phyloP scores from a whole-genome alignment of 2,329 filamentous ascomycete genomes.

The Catunica adiposa region DNA sequence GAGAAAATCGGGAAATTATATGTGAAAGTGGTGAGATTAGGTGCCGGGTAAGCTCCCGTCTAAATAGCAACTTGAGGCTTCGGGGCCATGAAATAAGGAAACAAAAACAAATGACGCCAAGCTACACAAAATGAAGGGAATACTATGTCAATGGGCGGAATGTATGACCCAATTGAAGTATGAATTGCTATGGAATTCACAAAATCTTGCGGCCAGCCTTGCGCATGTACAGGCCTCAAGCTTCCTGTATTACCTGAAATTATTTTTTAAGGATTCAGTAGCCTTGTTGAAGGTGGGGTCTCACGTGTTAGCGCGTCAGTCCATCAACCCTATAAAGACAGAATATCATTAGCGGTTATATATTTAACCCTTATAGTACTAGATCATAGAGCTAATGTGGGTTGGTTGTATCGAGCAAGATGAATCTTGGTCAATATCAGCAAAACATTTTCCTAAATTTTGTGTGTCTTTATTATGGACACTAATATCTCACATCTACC shows the following conservation, averaged over 20 bases:
- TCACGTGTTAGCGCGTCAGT: slow-evolving; percentile 12
- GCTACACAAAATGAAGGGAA: background rate
- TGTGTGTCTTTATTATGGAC: too few relatives aligned
- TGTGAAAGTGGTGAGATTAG: slow-evolving; percentile 1
- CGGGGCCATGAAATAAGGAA: slow-evolving; percentile 11
- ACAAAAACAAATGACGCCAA: background rate
- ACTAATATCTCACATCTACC: too few relatives aligned
- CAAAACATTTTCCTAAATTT: too few relatives aligned
- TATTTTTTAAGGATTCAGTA: slow-evolving; percentile 13
- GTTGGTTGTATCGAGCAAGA: too few relatives aligned
- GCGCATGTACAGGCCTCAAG: slow-evolving; percentile 10
- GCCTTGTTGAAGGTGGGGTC: slow-evolving; percentile 10
- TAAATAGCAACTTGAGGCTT: slow-evolving; percentile 2
- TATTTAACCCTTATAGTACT: too few relatives aligned
- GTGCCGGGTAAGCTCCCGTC: slow-evolving; percentile 11
- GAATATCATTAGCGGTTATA: too few relatives aligned
- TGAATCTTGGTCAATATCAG: too few relatives aligned
- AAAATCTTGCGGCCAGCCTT: slow-evolving; percentile 12
- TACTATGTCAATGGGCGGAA: background rate
- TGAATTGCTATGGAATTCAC: background rate
- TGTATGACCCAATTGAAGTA: slow-evolving; percentile 11
- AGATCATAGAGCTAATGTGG: too few relatives aligned
- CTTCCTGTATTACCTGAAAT: slow-evolving; percentile 9
- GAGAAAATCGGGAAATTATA: background rate
- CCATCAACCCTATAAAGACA: background rate